Base-by-base conservation (phyloP, 495 filamentous ascomycete genomes). In the Aspergillus carlsbadensis region DNA sequence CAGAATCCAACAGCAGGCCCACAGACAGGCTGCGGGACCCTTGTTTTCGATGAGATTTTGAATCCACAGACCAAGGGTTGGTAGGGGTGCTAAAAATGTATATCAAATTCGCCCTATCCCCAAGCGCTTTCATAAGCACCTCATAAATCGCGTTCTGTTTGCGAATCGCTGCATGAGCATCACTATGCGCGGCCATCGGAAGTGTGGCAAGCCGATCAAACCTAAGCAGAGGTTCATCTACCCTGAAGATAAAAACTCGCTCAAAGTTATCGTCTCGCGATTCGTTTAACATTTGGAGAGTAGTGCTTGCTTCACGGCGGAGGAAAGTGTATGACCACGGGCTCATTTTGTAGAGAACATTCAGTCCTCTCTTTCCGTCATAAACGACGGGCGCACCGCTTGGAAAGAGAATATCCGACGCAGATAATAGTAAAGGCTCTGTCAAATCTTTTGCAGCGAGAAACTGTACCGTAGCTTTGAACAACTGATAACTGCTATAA, bases 261-360 rank as follows among this genome's bases (percentile, higher is more conserved):
- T 88, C 87, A 60, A 97, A 96, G 54, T 89, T 87, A 63, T 96
- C 90, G 48, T 84, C 81, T 17, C 81, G 69, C n/a, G 78, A 79
- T 59, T 94, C 83, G 55, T 85, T 86, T 14, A 97, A 79, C 65
- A 89, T 84, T n/a, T 76, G 78, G 20, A 94, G 63, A 0, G 91
- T 88, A 51, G 77, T 75, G 41, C 66, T 78, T 13, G 91, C 90
- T 64, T 97, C 91, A 39, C 87, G 82, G 46, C 83, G 82, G 50
- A 90, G 71, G 60, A 84, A 62, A 6, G 73, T 66, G 64, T 96
- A 96, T 8, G 91, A 93, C 88, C 89, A 96, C 31, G 81, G 68
- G 0, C 85, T 87, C 90, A 96, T 96, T 65, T 96, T 97, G 74
- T 87, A 98, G 14, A 96, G 77, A 36, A 98, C 56, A 64, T 98